These are phyloP conservation scores for Calocera viscosa DNA, from an alignment of 768 basidiomycete genomes.

Conservation along the genomic window DNA sequence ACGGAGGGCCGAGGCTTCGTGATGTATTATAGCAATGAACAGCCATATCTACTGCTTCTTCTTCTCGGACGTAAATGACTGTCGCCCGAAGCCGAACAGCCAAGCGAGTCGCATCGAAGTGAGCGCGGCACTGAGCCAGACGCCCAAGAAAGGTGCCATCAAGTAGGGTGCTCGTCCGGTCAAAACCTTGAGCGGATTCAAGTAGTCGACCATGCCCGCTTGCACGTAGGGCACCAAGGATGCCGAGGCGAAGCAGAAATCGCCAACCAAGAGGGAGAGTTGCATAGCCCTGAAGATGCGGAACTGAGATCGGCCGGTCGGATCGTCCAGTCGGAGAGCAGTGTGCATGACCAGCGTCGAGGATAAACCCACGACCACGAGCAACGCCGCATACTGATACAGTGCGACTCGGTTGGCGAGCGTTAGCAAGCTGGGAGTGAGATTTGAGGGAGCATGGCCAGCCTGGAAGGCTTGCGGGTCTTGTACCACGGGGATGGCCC, in stretches of 20 bases:
- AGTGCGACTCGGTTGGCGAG: conserved; percentile 1
- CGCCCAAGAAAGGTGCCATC: background rate
- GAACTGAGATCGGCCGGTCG: background rate
- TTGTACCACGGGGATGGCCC: background rate
- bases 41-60: background rate
- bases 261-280: background rate
- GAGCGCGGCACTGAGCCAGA: background rate
- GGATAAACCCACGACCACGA: background rate
- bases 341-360: conserved; percentile 2
- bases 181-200: background rate
- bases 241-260: background rate
- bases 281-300: background rate
- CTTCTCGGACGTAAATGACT: background rate
- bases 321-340: conserved; percentile 1
- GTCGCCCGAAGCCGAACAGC: background rate
- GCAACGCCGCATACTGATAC: background rate
- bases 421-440: background rate
- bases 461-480: background rate
- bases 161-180: background rate
- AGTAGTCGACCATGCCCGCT: background rate
- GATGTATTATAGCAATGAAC: background rate
- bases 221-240: background rate
- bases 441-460: background rate
- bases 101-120: background rate
- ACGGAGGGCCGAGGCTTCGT: conserved; percentile 9